Evolutionary conservation across 345 rosid genomes (phyloP).

Genomic region (Populus deltoides): DNA sequence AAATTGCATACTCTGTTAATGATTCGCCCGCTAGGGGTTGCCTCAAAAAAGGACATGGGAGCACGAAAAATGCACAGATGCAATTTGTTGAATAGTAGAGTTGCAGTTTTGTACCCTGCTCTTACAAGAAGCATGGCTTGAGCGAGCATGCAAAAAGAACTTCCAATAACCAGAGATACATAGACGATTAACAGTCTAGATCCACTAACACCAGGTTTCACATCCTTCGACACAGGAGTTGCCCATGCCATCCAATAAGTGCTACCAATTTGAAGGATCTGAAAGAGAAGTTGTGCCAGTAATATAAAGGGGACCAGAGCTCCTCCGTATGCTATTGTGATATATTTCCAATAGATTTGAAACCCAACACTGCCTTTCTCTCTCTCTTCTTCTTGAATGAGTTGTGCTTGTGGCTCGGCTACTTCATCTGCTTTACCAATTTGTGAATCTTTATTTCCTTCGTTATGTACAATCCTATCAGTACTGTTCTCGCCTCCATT

Average conservation of each 20-base stretch:
- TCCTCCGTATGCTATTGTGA: constrained; percentile 69
- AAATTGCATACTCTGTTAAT: constrained; percentile 51
- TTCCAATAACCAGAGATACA: constrained; percentile 51
- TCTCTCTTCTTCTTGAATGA: constrained; percentile 79
- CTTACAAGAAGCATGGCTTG: constrained; percentile 54
- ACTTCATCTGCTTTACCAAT: constrained; percentile 39
- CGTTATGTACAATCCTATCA: constrained; percentile 16
- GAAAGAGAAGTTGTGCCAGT: constrained; percentile 58
- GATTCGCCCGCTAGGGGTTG: constrained; percentile 78
- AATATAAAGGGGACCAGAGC: constrained; percentile 67
- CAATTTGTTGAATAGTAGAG: constrained; percentile 63
- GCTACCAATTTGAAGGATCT: constrained; percentile 72
- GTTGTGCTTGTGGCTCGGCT: constrained; percentile 48
- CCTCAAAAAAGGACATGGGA: constrained; percentile 79
- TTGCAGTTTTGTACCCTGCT: constrained; percentile 67
- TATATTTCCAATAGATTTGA: constrained; percentile 58
- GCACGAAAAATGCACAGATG: constrained; percentile 64
- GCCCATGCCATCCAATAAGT: constrained; percentile 93
- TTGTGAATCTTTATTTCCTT: constrained; percentile 30
- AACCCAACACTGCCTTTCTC: constrained; percentile 75
- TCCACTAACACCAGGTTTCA: constrained; percentile 47
- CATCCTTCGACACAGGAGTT: constrained; percentile 56
- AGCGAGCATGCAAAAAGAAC: constrained; percentile 53
- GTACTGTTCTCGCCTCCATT: constrained; percentile 15
- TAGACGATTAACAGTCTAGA: constrained; percentile 52